Base-by-base conservation (phyloP, 495 filamentous ascomycete genomes). In the Echria macrotheca region DNA sequence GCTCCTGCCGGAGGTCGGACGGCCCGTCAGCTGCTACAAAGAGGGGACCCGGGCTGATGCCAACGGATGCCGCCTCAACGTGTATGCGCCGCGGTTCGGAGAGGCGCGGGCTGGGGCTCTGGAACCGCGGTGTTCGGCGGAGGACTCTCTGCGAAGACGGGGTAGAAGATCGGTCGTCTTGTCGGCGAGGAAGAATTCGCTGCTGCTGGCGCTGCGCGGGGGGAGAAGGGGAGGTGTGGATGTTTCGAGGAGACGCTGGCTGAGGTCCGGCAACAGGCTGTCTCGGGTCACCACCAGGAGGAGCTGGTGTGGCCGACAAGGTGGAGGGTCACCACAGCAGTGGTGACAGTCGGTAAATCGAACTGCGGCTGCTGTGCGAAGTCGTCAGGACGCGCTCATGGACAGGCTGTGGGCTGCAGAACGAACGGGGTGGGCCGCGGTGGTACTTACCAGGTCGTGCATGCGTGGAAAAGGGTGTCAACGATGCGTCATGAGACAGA, bases 81-180 rank as follows among this genome's bases (percentile, higher is more conserved):
- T 67, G 66, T 28, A 63, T 47, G 17, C 54, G 58, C 42, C 66
- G 66, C 50, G 50, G 36, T 18, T 56, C 59, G 32, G 62, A 55
- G 8, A 57, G 64, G 9, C 57, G 61, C 5, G 70, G 68, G 35
- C 66, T 69, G n/a, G 71, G 70, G 29, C 55, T 69, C 29, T 61
- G 66, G 56, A 76, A 75, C 38, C 65, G 65, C 12, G 72, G 69
- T 9, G 73, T 75, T 32, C 73, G 72, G 45, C 73, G 73, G 44
- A 76, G 66, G 23, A 57, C 63, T 42, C 59, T 64, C 17, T 59
- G 59, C 29, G 73, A 71, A 41, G 69, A 66, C 38, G 70, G 62
- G 18, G 73, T 71, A 33, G 59, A 57, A 12, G 59, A 57, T 58
- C 62, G 55, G 17, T 60, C 58, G 53, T 59, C 59, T 52, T 52